Percentiles rank a stretch among this genome's conserved stretches.
Evolutionary conservation across 495 filamentous ascomycete species (phyloP).

Genomic region (Trichoderma asperelloides): DNA sequence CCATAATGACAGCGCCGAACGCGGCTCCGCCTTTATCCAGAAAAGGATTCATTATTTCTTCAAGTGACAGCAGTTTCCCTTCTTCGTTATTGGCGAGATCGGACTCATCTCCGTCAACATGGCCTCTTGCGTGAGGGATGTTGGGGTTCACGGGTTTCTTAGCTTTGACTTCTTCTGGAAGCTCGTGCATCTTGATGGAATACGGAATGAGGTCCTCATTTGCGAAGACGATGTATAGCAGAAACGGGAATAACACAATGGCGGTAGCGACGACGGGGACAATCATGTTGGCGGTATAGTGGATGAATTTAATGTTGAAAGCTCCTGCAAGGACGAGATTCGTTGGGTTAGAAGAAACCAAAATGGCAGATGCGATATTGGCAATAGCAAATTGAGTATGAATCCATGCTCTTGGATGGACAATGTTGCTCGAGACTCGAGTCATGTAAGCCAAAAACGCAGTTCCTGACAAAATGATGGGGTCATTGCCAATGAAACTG

Average conservation of each 20-base stretch:
- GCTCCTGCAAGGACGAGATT: constrained; percentile 64
- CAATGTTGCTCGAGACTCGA: constrained; percentile 57
- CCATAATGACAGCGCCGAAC: constrained; percentile 53
- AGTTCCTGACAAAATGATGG: constrained; percentile 59
- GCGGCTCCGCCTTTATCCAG: constrained; percentile 52
- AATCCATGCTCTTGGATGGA: constrained; percentile 58
- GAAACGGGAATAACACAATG: constrained; percentile 53
- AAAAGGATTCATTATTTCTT: constrained; percentile 65
- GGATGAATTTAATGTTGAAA: constrained; percentile 56
- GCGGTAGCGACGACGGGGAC: constrained; percentile 55
- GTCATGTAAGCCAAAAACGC: constrained; percentile 67
- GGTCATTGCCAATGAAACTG: constrained; percentile 60
- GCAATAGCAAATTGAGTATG: constrained; percentile 58
- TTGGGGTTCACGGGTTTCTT: constrained; percentile 57
- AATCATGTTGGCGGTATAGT: constrained; percentile 62
- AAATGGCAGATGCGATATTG: constrained; percentile 58
- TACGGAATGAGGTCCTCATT: constrained; percentile 51
- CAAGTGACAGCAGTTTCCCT: constrained; percentile 46
- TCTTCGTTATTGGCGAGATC: constrained; percentile 33
- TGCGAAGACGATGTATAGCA: constrained; percentile 55
- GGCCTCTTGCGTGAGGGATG: constrained; percentile 52
- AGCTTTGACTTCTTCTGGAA: constrained; percentile 42
- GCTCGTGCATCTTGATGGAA: constrained; percentile 55
- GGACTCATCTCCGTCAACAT: constrained; percentile 43
- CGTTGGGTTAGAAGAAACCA: constrained; percentile 64